Evolutionary conservation across 2,329 filamentous ascomycete genomes (phyloP).

Genomic region (Metarhizium brunneum): DNA sequence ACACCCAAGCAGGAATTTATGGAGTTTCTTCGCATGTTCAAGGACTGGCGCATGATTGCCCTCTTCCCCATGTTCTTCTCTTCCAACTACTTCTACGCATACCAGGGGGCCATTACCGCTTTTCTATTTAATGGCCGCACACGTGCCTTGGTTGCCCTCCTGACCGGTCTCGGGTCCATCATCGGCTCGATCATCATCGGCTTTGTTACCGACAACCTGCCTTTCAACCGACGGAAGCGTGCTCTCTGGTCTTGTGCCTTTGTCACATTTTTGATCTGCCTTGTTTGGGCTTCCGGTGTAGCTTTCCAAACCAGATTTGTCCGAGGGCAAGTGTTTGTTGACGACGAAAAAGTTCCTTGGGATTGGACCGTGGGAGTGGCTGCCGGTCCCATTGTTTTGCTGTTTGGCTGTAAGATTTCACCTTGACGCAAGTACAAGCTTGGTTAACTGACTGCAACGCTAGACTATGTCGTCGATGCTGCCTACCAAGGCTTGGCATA

Average conservation of each 20-base stretch:
- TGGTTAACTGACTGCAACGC: slow-evolving; percentile 7
- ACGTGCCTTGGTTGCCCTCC: slow-evolving; percentile 59
- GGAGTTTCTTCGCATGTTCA: slow-evolving; percentile 12
- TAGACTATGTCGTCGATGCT: slow-evolving; percentile 17
- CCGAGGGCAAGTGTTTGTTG: slow-evolving; percentile 9
- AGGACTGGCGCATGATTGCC: slow-evolving; percentile 41
- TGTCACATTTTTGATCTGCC: slow-evolving; percentile 54
- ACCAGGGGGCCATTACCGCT: slow-evolving; percentile 66
- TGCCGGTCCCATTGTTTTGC: slow-evolving; percentile 15
- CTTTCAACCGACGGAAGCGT: slow-evolving; percentile 46
- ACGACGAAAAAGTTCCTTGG: slow-evolving; percentile 13
- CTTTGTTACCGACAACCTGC: slow-evolving; percentile 47
- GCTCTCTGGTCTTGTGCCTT: slow-evolving; percentile 49
- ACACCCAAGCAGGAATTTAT: slow-evolving; percentile 6
- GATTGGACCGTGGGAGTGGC: slow-evolving; percentile 16
- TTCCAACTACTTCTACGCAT: slow-evolving; percentile 78
- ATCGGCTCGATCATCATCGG: slow-evolving; percentile 59
- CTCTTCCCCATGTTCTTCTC: slow-evolving; percentile 77
- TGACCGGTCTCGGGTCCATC: slow-evolving; percentile 68
- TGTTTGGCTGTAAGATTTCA: slow-evolving; percentile 13
- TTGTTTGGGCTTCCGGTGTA: slow-evolving; percentile 61
- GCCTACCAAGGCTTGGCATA: slow-evolving; percentile 46
- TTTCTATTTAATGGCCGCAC: slow-evolving; percentile 66
- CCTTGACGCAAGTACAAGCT: not conserved
- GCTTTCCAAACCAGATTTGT: slow-evolving; percentile 52